Evolutionary conservation across 2,329 filamentous ascomycete species (phyloP).

Genomic region (Colletotrichum eremochloae): DNA sequence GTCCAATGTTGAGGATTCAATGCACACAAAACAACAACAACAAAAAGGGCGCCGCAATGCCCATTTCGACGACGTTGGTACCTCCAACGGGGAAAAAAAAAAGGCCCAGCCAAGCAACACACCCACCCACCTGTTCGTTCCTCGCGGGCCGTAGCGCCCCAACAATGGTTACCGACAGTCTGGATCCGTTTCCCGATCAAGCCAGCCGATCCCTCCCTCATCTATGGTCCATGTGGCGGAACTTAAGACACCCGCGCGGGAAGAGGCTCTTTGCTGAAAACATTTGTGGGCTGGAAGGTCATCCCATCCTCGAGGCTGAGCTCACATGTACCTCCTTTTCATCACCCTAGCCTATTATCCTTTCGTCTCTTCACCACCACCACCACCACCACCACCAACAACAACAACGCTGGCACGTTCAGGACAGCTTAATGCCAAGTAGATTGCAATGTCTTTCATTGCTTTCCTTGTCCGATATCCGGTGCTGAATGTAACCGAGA

Average conservation of each 20-base stretch:
- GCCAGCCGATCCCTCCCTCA: slow-evolving; percentile 21
- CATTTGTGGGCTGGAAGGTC: slow-evolving; percentile 24
- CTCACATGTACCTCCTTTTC: no score
- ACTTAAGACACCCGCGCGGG: slow-evolving; percentile 15
- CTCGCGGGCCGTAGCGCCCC: neutral
- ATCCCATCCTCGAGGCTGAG: slow-evolving; percentile 22
- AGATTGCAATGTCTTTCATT: slow-evolving; percentile 37
- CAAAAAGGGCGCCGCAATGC: slow-evolving; percentile 7
- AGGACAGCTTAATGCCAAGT: slow-evolving; percentile 6
- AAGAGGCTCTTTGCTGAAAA: slow-evolving; percentile 15
- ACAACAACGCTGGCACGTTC: slow-evolving; percentile 11
- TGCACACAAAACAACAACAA: neutral
- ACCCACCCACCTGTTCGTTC: neutral
- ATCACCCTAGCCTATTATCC: neutral
- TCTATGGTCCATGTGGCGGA: slow-evolving; percentile 17
- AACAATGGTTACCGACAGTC: slow-evolving; percentile 16
- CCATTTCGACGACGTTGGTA: neutral
- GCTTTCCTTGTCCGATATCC: slow-evolving; percentile 21
- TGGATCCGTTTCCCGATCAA: slow-evolving; percentile 16
- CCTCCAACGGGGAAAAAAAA: neutral
- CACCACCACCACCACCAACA: neutral
- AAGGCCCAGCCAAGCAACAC: neutral
- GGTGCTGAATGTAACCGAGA: slow-evolving; percentile 15
- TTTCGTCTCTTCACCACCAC: slow-evolving; percentile 1
- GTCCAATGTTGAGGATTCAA: slow-evolving; percentile 1